Evolutionary conservation across 352 stramenopile genomes (phyloP), one percentile per base, ranked within the genome.

Genomic region (Globisporangium abappressorium): DNA sequence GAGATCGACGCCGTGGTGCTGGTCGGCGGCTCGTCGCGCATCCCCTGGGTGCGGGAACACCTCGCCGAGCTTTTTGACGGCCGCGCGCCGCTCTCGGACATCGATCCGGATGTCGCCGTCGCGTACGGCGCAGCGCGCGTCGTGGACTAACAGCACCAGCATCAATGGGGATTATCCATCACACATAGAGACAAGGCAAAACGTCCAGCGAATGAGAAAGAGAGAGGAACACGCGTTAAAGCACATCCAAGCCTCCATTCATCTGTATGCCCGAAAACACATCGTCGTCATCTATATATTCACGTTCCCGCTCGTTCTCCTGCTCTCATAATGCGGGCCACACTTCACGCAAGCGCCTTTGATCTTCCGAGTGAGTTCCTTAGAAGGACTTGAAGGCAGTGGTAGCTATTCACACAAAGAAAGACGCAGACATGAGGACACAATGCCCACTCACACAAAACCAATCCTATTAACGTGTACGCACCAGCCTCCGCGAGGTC

Each of bases 1-100:
- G 83, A 98, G 24, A 81, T 97, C 5, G 90, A 99, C 70, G 91
- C 99, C 76, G 85, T 99, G 22, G 97, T 99, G 51, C 79, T 99
- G 22, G 96, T 92, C 22, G 96, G 95, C 53, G 96, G 97, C 28
- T 98, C 94, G 6, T 99, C 97, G 2, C 87, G 96, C 12, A 99
- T 99, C 43, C 97, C 96, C 1, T 91, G 82, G 81, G 78, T 92
- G 12, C 82, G 72, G 36, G 26, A 66, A 30, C 60, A 71, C 22
- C 72, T 92, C 20, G 72, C 75, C 0, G 61, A 72, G 38, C 75
- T 88, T 55, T 92, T 92, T 55, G 70, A 77, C 1, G 79, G 77
- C 7, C 70, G 78, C 4, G 53, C 68, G 46, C 82, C 84, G 7
- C 79, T 85, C 26, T 76, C 73, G 12, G 63, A 85, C 28, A 90